A percentile compares a stretch with the other conserved stretches of the same genome.
Conservation (phyloP, 1,284 basidiomycete genomes). For the Pterulicium gracile region DNA sequence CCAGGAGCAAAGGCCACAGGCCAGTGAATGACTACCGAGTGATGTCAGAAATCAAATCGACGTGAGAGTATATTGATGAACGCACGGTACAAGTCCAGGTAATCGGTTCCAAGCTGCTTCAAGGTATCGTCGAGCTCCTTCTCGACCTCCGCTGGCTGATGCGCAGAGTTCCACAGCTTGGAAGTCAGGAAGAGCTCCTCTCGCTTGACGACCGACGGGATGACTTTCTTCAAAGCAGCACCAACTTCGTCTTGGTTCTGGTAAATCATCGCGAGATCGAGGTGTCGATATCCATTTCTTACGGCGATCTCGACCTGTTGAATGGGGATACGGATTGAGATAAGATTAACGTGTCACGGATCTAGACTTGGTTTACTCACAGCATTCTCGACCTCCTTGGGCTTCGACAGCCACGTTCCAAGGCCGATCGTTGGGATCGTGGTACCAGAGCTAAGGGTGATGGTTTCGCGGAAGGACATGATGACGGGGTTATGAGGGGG, state of each 20-base stretch:
- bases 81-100: constrained; percentile 73
- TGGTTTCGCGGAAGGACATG: constrained; percentile 52
- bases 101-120: constrained; percentile 56
- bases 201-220: constrained; percentile 68
- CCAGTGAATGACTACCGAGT: constrained; percentile 73
- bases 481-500: constrained; percentile 7
- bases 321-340: constrained; percentile 5
- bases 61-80: constrained; percentile 10
- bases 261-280: constrained; percentile 72
- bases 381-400: constrained; percentile 68
- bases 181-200: constrained; percentile 80
- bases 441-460: constrained; percentile 41
- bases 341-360: constrained; percentile 5
- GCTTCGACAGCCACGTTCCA: constrained; percentile 75
- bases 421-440: constrained; percentile 66
- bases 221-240: constrained; percentile 65
- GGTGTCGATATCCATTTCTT: constrained; percentile 66
- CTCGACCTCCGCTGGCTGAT: constrained; percentile 54
- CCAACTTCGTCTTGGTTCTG: constrained; percentile 70
- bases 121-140: constrained; percentile 68
- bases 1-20: constrained; percentile 68
- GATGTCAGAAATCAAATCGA: background rate
- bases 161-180: constrained; percentile 70
- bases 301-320: constrained; percentile 63
- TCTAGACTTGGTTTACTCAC: constrained; percentile 26